Conservation (phyloP, 2,329 filamentous ascomycete genomes). For the Colletotrichum agaves region DNA sequence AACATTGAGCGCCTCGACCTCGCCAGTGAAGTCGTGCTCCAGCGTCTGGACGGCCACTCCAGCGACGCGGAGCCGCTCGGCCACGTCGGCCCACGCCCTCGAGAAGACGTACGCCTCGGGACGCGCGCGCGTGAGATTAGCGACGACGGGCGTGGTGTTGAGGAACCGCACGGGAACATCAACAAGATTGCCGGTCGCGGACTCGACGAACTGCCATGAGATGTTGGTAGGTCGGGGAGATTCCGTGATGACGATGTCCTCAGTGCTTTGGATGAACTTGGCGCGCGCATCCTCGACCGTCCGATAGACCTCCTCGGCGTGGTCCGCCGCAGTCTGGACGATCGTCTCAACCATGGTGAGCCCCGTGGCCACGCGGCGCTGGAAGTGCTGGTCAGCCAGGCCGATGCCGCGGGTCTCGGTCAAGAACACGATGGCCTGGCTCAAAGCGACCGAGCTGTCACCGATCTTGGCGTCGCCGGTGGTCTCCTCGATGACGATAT, state of each 20-base stretch:
- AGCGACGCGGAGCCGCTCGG: conserved; percentile 41
- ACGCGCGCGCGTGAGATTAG: conserved; percentile 45
- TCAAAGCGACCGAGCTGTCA: conserved; percentile 44
- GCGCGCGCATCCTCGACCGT: conserved; percentile 42
- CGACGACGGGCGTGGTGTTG: conserved; percentile 42
- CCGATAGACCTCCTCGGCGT: conserved; percentile 42
- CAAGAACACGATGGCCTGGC: conserved; percentile 45
- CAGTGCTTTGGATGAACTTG: conserved; percentile 43
- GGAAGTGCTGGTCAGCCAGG: conserved; percentile 46
- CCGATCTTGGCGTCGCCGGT: conserved; percentile 45
- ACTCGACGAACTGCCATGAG: conserved; percentile 43
- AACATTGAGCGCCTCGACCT: conserved; percentile 45
- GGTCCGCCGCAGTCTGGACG: conserved; percentile 45
- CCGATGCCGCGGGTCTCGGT: conserved; percentile 46
- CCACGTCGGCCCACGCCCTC: conserved; percentile 43
- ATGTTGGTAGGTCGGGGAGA: conserved; percentile 38
- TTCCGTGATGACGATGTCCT: conserved; percentile 46
- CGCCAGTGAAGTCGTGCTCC: conserved; percentile 38
- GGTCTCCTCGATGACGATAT: conserved; percentile 42
- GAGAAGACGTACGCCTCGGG: conserved; percentile 47
- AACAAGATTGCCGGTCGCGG: conserved; percentile 42
- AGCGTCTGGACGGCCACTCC: conserved; percentile 44
- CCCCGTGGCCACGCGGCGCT: conserved; percentile 43
- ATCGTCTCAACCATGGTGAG: conserved; percentile 43
- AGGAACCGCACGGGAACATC: conserved; percentile 43